phyloP scores from a whole-genome alignment of 495 filamentous ascomycete genomes.

The Hypoxylon fragiforme region DNA sequence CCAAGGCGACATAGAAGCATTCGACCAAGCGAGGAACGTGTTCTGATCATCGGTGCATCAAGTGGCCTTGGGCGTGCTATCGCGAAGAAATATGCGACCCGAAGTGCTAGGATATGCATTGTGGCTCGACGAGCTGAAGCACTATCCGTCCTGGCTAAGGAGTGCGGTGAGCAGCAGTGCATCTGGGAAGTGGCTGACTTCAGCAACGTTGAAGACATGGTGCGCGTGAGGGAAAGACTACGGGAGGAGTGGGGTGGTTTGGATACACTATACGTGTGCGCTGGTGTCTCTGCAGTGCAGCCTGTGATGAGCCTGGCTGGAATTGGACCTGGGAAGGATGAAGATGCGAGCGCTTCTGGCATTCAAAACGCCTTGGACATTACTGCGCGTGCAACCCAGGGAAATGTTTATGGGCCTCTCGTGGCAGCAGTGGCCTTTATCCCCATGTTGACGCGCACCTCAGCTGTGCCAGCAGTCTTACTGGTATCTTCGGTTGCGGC shows the following conservation, averaged over 20 bases:
- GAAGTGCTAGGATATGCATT: conserved; percentile 33
- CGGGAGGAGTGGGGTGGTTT: conserved; percentile 31
- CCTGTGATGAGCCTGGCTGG: conserved; percentile 36
- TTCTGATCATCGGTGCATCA: conserved; percentile 38
- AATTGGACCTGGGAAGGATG: conserved; percentile 9
- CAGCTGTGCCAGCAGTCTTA: conserved; percentile 31
- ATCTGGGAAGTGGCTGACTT: conserved; percentile 34
- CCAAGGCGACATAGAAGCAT: conserved; percentile 10
- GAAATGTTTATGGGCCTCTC: conserved; percentile 37
- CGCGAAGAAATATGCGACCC: conserved; percentile 28
- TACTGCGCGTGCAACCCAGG: conserved; percentile 22
- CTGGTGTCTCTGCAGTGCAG: conserved; percentile 40
- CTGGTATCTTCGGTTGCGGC: conserved; percentile 37
- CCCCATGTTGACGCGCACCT: conserved; percentile 35
- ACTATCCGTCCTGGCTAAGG: conserved; percentile 21
- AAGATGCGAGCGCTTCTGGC: conserved; percentile 23
- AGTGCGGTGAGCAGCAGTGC: conserved; percentile 33
- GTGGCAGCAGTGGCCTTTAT: conserved; percentile 33
- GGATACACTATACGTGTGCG: conserved; percentile 36
- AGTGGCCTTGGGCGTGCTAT: conserved; percentile 37
- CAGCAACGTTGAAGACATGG: conserved; percentile 29
- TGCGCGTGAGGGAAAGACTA: conserved; percentile 23
- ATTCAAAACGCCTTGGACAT: conserved; percentile 26
- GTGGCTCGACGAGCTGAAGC: conserved; percentile 33
- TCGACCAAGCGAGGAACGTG: conserved; percentile 26